Evolutionary conservation across 371 early-diverging fungal genomes (phyloP), one percentile per base, ranked within the genome.

Genomic region (Syncephalastrum contaminatum): DNA sequence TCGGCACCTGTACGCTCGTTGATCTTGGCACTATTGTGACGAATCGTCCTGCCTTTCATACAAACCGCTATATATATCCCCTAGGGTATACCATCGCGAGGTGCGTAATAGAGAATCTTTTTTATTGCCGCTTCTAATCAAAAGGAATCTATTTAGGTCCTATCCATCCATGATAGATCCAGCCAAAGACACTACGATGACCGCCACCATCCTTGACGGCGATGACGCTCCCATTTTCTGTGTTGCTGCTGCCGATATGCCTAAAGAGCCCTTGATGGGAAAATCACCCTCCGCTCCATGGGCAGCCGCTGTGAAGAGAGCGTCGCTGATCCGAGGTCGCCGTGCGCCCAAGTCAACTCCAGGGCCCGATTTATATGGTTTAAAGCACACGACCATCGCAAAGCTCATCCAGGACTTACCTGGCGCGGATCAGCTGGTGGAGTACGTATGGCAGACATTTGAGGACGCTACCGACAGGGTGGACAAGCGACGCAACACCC

Each of bases 111-210:
- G 42, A 42, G 4, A 16, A 1, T 18, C 1, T 41, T 15, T 41
- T 30, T 10, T 30, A 30, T 8, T 10, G 36, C 36, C 3, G 25
- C 7, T 3, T 25, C 25, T 25, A 7, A 25, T 3, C 25, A 1
- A 7, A 3, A 25, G 25, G 25, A 25, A 5, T 24, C 24, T 25
- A 25, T 25, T 25, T 30, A 76, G 94, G 52, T 60, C 74, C 2
- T 94, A 85, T 60, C 81, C 84, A 61, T 91, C 92, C 63, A 90
- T 88, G 77, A 71, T 84, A 12, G 81, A 92, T 63, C 80, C 86
- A 8, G 66, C 69, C 2, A 66, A 63, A 19, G 72, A 76, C 36
- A 83, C 87, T 5, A 75, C 67, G 4, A 94, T 94, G 60, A 85
- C 84, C 1, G 91, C 91, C 57, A 80, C 73, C 48, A 85, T 96